Evolutionary conservation across 768 basidiomycete genomes (phyloP), one percentile per base, ranked within the genome.

Genomic region (Boletus sp.): DNA sequence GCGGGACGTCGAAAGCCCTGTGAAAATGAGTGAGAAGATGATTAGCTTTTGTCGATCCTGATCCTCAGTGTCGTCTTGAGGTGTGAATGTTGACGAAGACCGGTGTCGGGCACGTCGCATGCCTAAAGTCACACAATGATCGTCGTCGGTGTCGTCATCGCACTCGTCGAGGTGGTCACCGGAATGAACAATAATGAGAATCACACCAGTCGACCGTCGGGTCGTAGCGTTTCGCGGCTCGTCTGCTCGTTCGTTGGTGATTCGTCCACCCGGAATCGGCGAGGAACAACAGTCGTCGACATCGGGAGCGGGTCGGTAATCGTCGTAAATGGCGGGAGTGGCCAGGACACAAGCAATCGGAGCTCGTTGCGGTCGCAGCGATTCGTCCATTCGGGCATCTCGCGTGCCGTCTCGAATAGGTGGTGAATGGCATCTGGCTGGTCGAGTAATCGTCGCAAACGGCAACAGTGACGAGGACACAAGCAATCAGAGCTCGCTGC

Each of bases 11-110:
- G 9, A 18, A 4, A 28, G 18, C 14, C 50, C 58, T 60, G 33
- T 44, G 18, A 60, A 45, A 41, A 5, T 54, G 7, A 37, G 47
- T 24, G 32, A 45, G 12, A 17, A 44, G 7, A 9, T 11, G n/a
- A 3, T 3, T 40, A 11, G 17, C 5, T 7, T 36, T 8, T 30
- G 15, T 50, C 15, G 18, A 20, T 33, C 14, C n/a, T 5, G 28
- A 39, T 59, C 28, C 15, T 50, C 41, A 42, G 8, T 59, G 57
- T 52, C 29, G 47, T 45, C 47, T 44, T 18, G 56, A 1, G 5
- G 7, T 4, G 10, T 17, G 9, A 40, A 6, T 24, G 24, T 24
- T 3, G 24, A 2, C 3, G 24, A 24, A 3, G 24, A 24, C 24
- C 24, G 24, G 24, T 3, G 24, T 24, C 24, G 24, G 24, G 24